Percentiles rank a stretch among this genome's conserved stretches.
Conservation (phyloP, 352 stramenopile genomes). For the Phytophthora boehmeriae region DNA sequence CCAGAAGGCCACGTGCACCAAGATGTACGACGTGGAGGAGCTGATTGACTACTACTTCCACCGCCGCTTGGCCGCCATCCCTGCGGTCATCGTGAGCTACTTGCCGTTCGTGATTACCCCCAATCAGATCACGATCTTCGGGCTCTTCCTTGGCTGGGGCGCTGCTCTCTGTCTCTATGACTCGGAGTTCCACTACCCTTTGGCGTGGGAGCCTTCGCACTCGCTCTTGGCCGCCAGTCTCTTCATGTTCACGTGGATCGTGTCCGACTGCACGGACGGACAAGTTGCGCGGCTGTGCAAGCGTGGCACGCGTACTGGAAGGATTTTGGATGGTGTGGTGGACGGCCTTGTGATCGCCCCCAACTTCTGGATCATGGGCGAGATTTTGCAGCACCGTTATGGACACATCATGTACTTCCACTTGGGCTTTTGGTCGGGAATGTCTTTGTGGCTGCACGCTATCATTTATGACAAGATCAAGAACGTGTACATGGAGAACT, state of each 20-base stretch:
- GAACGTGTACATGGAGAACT: slow-evolving; percentile 90
- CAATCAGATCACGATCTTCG: slow-evolving; percentile 88
- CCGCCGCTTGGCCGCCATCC: slow-evolving; percentile 70
- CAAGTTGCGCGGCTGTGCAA: slow-evolving; percentile 86
- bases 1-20: slow-evolving; percentile 70
- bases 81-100: slow-evolving; percentile 82
- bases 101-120: slow-evolving; percentile 84
- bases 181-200: slow-evolving; percentile 78
- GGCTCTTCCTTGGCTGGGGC: slow-evolving; percentile 70
- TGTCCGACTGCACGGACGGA: slow-evolving; percentile 85
- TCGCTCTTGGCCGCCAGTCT: slow-evolving; percentile 59
- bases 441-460: slow-evolving; percentile 82
- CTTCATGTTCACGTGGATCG: slow-evolving; percentile 87
- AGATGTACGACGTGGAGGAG: slow-evolving; percentile 91
- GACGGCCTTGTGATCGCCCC: slow-evolving; percentile 77
- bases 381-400: slow-evolving; percentile 65
- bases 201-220: slow-evolving; percentile 59
- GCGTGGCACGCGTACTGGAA: slow-evolving; percentile 77
- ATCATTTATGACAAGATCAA: slow-evolving; percentile 89
- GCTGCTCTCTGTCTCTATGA: slow-evolving; percentile 77
- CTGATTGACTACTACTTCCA: slow-evolving; percentile 88
- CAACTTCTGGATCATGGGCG: slow-evolving; percentile 69
- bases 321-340: slow-evolving; percentile 81
- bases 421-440: slow-evolving; percentile 56
- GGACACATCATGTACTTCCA: slow-evolving; percentile 51